phyloP scores from a whole-genome alignment of 139 green algal genomes.

The Pseudopediastrum boryanum region DNA sequence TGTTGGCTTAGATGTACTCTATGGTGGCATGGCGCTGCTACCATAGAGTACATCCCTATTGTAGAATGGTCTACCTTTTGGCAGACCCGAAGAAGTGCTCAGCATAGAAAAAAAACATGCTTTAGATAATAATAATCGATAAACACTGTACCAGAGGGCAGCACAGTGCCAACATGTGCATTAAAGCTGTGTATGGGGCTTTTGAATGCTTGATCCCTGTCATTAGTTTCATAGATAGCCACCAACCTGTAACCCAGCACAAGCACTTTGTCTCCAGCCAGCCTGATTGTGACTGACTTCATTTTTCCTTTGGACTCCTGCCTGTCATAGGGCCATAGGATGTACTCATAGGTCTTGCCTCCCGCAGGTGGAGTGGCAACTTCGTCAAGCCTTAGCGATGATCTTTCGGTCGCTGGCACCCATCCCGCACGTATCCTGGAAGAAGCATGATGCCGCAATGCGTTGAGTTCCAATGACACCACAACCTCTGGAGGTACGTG shows the following conservation, averaged over 20 bases:
- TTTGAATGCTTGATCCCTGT: no score
- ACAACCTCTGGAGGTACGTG: neutral
- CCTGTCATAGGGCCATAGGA: conserved; percentile 56
- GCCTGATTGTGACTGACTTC: conserved; percentile 49
- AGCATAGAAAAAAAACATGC: no score
- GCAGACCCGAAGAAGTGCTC: no score
- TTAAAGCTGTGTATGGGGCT: no score
- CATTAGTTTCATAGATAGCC: no score
- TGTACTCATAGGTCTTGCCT: conserved; percentile 11
- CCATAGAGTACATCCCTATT: no score
- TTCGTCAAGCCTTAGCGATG: neutral
- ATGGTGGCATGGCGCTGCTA: no score
- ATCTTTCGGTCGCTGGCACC: conserved; percentile 26
- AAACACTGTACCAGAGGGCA: no score
- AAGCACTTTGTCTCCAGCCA: conserved; percentile 32
- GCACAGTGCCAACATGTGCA: no score
- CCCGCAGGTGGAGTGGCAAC: neutral
- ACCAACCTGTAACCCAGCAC: conserved; percentile 55
- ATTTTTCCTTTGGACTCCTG: conserved; percentile 43
- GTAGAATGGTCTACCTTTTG: no score
- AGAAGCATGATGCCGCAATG: conserved; percentile 1
- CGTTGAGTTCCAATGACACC: neutral
- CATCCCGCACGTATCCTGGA: conserved; percentile 43
- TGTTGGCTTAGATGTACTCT: no score
- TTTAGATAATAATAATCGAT: no score